Conservation (phyloP, 108 stramenopile genomes). For the Conticribra weissflogii region DNA sequence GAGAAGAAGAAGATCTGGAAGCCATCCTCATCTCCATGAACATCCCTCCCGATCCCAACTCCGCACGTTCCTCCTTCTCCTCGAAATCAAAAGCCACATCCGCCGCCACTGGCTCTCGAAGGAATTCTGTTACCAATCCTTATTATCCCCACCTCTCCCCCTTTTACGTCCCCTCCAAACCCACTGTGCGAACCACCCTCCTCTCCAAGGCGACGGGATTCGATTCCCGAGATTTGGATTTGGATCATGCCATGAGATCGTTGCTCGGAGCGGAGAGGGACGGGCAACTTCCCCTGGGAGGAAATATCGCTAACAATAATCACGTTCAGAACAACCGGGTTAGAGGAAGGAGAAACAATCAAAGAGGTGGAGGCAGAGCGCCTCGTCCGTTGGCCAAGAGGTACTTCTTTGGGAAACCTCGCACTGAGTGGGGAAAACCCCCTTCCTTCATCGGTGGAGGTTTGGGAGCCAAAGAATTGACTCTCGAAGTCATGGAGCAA, state of each 20-base stretch:
- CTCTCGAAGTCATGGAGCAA: slow-evolving; percentile 8
- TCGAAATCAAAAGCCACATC: slow-evolving; percentile 1
- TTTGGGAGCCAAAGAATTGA: slow-evolving; percentile 64
- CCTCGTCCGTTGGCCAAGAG: slow-evolving; percentile 36
- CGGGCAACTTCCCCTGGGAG: background rate
- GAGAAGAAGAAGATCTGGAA: slow-evolving; percentile 49
- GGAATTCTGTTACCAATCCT: too few species aligned
- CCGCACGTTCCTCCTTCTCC: background rate
- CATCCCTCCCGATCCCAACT: background rate
- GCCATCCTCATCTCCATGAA: slow-evolving; percentile 41
- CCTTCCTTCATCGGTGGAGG: slow-evolving; percentile 81
- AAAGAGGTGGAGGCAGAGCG: slow-evolving; percentile 13
- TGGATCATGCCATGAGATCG: slow-evolving; percentile 62
- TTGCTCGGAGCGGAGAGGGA: slow-evolving; percentile 46
- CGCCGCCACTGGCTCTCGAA: background rate
- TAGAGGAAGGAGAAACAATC: slow-evolving; percentile 21
- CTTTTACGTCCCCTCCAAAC: background rate
- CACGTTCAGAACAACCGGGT: background rate
- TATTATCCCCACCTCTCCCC: background rate
- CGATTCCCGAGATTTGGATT: slow-evolving; percentile 63
- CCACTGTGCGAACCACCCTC: slow-evolving; percentile 17
- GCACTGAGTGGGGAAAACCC: slow-evolving; percentile 64
- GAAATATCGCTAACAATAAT: background rate
- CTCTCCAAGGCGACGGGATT: slow-evolving; percentile 25
- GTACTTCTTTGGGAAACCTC: slow-evolving; percentile 68